Evolutionary conservation across 805 yeast genomes (phyloP), one percentile per base, ranked within the genome.

Genomic region (Kuraishia capsulata): DNA sequence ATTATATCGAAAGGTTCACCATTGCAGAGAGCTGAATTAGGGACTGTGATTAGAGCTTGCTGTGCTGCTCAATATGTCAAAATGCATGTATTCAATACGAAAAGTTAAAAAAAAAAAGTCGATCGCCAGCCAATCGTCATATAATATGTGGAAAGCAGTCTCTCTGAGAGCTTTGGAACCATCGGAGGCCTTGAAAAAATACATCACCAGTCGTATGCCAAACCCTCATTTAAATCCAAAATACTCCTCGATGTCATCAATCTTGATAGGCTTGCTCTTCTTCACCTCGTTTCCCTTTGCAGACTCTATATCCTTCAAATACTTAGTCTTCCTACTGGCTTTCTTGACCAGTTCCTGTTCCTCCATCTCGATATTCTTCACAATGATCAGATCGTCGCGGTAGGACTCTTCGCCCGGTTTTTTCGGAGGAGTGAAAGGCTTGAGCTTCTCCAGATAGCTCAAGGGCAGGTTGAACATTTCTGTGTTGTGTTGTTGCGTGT

Each of bases 381-480:
- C 51, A 26, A 56, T 52, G 18, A 57, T 49, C 38, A 54, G 37
- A 39, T 57, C 62, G 39, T 57, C 62, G 25, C 62, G 44, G 41
- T 50, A 56, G 26, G 38, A 35, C 39, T 57, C 62, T 4, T 54
- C 54, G 11, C 62, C 62, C 6, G 61, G 61, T 29, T 42, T 35
- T 23, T 46, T 45, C 11, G 43, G 31, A 23, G 41, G 39, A 30
- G 48, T 42, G 32, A 47, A 51, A 11, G 56, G 56, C 33, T 41
- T 42, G 24, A 51, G 39, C 28, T 44, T 47, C 25, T 47, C 52
- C 14, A 57, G 40, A 35, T 52, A 52, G 26, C 50, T 49, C 20
- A 51, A 39, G 8, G 62, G 62, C 16, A 57, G 48, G 37, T 57
- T 57, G 43, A 56, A 54, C 43, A 57, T 45, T 45, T 56, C 61